phyloP scores from a whole-genome alignment of 108 stramenopile genomes.

The Nitzschia palea region DNA sequence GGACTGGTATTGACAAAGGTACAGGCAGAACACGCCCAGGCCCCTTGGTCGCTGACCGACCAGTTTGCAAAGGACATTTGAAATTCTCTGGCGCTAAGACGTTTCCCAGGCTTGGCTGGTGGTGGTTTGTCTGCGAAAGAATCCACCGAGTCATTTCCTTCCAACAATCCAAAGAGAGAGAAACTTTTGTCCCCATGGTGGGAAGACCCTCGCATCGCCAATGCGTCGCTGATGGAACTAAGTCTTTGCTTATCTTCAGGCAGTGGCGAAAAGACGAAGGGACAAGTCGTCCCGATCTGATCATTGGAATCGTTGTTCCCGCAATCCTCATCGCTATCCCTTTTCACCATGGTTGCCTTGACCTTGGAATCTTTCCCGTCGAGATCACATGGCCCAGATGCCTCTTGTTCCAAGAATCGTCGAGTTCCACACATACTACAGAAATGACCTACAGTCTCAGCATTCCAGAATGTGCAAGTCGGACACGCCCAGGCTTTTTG shows the following conservation, averaged over 20 bases:
- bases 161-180: slow-evolving; percentile 1
- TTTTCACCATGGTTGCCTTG: background rate
- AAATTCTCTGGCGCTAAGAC: slow-evolving; percentile 2
- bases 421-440: slow-evolving; percentile 7
- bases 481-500: slow-evolving; percentile 4
- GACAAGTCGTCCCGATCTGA: background rate
- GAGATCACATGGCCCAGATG: background rate
- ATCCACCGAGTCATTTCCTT: background rate
- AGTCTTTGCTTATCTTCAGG: background rate
- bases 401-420: background rate
- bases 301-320: too few species aligned
- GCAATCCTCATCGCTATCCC: background rate
- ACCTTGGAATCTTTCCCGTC: background rate
- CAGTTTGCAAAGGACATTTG: slow-evolving; percentile 24
- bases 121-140: background rate
- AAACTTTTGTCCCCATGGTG: slow-evolving; percentile 3
- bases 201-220: background rate
- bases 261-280: background rate
- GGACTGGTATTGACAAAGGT: slow-evolving; percentile 13
- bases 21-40: slow-evolving; percentile 5
- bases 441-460: background rate
- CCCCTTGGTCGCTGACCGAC: slow-evolving; percentile 2
- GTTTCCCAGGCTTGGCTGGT: background rate
- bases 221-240: background rate
- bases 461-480: background rate